Conservation (phyloP, 345 rosid species). For the Aegle marmelos region DNA sequence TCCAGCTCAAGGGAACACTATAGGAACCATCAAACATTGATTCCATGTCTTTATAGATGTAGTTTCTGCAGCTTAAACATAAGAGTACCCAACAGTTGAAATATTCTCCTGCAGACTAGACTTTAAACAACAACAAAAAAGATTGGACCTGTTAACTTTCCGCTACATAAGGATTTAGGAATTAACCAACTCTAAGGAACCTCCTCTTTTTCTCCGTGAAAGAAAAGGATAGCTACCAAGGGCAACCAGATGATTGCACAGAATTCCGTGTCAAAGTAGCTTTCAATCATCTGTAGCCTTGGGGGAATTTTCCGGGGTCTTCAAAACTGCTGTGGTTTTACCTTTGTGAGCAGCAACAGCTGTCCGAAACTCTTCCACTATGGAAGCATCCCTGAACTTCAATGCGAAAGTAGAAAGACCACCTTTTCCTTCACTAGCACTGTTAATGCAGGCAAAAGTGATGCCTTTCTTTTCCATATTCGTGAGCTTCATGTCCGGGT, state of each 20-base stretch:
- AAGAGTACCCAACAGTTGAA: conserved; percentile 13
- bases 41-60: conserved; percentile 14
- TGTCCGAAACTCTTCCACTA: conserved; percentile 65
- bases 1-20: conserved; percentile 20
- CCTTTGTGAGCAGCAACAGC: conserved; percentile 55
- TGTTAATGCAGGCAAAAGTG: conserved; percentile 85
- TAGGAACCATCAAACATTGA: conserved; percentile 15
- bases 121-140: conserved; percentile 18
- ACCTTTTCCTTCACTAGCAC: conserved; percentile 56
- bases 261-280: neutral
- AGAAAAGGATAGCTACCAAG: conserved; percentile 1
- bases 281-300: conserved; percentile 42
- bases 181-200: conserved; percentile 8
- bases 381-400: conserved; percentile 71
- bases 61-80: conserved; percentile 18
- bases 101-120: conserved; percentile 27
- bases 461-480: conserved; percentile 94
- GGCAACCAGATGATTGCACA: neutral
- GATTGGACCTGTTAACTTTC: conserved; percentile 30
- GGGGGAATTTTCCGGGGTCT: conserved; percentile 91
- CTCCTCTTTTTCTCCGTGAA: conserved; percentile 1
- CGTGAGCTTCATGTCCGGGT: conserved; percentile 88
- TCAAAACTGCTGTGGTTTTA: conserved; percentile 37
- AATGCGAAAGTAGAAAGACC: conserved; percentile 76
- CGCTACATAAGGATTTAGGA: conserved; percentile 18